Conservation (phyloP, 2,329 filamentous ascomycete genomes). For the Kalmusia sp. region DNA sequence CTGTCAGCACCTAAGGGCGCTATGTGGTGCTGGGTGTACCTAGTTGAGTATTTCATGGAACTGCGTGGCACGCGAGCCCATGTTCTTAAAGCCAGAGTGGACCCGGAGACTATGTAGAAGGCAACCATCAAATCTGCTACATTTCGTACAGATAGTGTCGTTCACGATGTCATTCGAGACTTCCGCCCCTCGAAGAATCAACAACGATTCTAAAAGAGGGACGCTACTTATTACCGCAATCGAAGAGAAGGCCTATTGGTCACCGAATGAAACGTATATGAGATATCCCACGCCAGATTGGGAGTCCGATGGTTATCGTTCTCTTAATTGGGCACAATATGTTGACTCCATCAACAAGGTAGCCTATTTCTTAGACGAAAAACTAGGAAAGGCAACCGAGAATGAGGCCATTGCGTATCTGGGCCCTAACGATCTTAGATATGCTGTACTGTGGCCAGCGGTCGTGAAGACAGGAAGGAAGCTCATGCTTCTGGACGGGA, state of each 20-base stretch:
- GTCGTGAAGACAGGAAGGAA: conserved; percentile 21
- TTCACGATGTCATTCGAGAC: neutral
- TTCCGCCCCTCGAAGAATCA: neutral
- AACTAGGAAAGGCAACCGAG: conserved; percentile 15
- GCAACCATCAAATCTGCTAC: no score
- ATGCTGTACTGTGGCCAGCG: conserved; percentile 19
- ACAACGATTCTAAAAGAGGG: neutral
- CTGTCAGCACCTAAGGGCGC: no score
- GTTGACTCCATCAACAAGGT: conserved; percentile 21
- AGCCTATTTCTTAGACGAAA: conserved; percentile 24
- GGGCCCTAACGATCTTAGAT: conserved; percentile 21
- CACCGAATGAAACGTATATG: conserved; percentile 17
- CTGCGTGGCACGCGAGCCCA: no score
- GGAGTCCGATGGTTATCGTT: conserved; percentile 21
- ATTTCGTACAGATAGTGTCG: no score
- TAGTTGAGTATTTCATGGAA: no score
- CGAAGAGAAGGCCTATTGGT: conserved; percentile 23
- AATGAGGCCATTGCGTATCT: conserved; percentile 21
- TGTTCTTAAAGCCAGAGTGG: no score
- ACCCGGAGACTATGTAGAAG: no score
- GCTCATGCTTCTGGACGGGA: conserved; percentile 20
- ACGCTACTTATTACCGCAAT: conserved; percentile 13
- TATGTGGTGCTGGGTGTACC: no score
- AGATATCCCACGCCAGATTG: conserved; percentile 20
- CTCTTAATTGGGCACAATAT: conserved; percentile 20